Evolutionary conservation across 2,329 filamentous ascomycete genomes (phyloP).

Genomic region (Ophiostoma perfectum): DNA sequence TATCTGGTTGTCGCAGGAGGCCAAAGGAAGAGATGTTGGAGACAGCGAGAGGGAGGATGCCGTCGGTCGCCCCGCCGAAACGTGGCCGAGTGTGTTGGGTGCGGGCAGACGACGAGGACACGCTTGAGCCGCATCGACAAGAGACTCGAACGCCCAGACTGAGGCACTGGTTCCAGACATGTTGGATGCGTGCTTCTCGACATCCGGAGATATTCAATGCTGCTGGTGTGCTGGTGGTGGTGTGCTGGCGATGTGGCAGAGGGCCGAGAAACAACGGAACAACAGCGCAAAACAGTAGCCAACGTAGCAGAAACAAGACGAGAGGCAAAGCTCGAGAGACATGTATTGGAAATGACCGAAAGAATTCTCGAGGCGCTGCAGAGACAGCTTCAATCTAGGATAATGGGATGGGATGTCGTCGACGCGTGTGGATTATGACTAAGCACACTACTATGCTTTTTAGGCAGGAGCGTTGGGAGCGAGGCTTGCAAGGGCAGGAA

Average conservation of each 20-base stretch:
- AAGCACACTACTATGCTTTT: not conserved
- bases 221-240: not conserved
- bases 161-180: not conserved
- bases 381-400: not conserved
- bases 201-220: not conserved
- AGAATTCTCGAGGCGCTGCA: not conserved
- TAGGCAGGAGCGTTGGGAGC: not conserved
- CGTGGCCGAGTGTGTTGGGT: not conserved
- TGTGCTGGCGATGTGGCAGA: not conserved
- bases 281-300: not conserved
- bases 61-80: not conserved
- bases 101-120: not conserved
- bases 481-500: not conserved
- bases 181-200: not conserved
- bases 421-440: not conserved
- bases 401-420: not conserved
- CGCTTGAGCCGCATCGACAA: not conserved
- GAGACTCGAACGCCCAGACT: not conserved
- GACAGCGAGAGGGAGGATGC: not conserved
- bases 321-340: too few species aligned
- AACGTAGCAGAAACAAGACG: not conserved
- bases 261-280: not conserved
- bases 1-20: not conserved
- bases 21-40: not conserved
- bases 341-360: not conserved